Evolutionary conservation across 805 yeast species (phyloP).

Genomic region (Komagataella kurtzmanii): DNA sequence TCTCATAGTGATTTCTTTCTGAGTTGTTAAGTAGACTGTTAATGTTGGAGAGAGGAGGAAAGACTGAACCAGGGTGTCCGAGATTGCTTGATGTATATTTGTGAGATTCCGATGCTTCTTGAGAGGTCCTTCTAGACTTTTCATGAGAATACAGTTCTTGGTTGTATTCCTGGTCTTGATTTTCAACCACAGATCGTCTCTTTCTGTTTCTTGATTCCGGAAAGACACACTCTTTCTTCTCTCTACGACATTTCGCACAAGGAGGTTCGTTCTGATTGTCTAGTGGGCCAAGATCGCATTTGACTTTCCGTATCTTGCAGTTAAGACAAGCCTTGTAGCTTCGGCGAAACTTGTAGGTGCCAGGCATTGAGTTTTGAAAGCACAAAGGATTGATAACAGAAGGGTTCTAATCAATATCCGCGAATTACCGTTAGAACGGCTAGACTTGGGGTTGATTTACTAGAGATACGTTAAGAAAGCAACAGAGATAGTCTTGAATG

Average conservation of each 20-base stretch:
- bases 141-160: neutral
- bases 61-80: neutral
- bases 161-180: neutral
- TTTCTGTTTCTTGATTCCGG: conserved; percentile 9
- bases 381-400: neutral
- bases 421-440: neutral
- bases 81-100: neutral
- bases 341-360: conserved; percentile 14
- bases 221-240: conserved; percentile 69
- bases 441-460: neutral
- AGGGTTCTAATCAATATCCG: neutral
- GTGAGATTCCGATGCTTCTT: neutral
- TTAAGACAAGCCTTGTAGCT: conserved; percentile 75
- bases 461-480: too few relatives aligned
- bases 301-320: conserved; percentile 74
- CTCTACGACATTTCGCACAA: conserved; percentile 76
- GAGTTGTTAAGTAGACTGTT: neutral
- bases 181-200: neutral
- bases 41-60: neutral
- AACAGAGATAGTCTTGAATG: neutral
- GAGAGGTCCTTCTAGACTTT: neutral
- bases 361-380: neutral
- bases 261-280: conserved; percentile 68
- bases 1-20: neutral
- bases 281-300: conserved; percentile 74